phyloP scores from a whole-genome alignment of 257 asterid species.

The Solanum rostratum region DNA sequence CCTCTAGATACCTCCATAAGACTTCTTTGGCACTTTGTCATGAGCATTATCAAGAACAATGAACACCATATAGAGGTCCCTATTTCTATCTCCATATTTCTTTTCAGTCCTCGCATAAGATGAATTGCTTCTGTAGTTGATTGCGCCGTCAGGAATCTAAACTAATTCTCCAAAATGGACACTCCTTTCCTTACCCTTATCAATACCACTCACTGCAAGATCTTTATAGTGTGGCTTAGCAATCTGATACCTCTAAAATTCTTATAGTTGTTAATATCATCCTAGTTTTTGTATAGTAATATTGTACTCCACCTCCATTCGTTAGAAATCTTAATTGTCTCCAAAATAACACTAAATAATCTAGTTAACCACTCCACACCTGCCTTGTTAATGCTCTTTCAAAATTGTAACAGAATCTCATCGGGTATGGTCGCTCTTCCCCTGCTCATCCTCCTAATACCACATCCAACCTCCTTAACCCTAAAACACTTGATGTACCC shows the following conservation, averaged over 20 bases:
- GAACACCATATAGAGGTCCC: not conserved
- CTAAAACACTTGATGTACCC: not conserved
- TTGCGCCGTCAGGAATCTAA: not conserved
- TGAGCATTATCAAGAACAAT: not conserved
- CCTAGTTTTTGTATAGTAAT: not conserved
- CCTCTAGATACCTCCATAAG: too few relatives aligned
- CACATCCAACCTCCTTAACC: not conserved
- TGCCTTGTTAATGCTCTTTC: too few relatives aligned
- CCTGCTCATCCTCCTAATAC: not conserved
- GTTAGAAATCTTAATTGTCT: not conserved
- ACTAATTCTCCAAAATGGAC: not conserved
- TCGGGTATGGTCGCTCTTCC: not conserved
- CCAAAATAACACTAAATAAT: not conserved
- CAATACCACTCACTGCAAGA: not conserved
- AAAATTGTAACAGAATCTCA: not conserved
- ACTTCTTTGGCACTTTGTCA: not conserved
- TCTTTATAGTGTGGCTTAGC: not conserved
- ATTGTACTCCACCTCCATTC: not conserved
- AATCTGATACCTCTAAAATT: not conserved
- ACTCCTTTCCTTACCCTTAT: not conserved
- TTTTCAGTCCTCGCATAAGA: not conserved
- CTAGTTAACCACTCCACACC: too few relatives aligned
- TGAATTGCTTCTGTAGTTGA: not conserved
- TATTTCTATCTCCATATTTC: not conserved
- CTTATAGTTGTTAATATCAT: not conserved